Evolutionary conservation across 2,329 filamentous ascomycete species (phyloP).

Genomic region (Neurospora sp.): DNA sequence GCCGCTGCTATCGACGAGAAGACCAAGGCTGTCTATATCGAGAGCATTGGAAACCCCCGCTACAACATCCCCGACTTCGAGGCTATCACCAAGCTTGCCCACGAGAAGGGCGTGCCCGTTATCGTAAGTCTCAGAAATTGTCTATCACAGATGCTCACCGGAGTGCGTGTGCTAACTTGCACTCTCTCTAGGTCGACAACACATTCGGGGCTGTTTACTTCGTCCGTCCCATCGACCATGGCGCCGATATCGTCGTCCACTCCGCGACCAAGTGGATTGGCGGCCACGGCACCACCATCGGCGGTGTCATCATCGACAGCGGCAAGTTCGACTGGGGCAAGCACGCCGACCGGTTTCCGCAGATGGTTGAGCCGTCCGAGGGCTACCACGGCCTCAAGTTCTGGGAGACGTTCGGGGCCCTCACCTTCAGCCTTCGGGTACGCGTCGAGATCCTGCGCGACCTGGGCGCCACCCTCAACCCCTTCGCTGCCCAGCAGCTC

Average conservation of each 20-base stretch:
- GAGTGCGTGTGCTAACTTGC: neutral
- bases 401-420: slow-evolving; percentile 90
- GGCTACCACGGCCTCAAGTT: slow-evolving; percentile 93
- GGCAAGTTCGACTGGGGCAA: slow-evolving; percentile 93
- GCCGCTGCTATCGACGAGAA: slow-evolving; percentile 77
- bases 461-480: slow-evolving; percentile 71
- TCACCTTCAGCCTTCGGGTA: too few species aligned
- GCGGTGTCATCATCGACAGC: slow-evolving; percentile 73
- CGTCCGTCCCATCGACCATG: slow-evolving; percentile 82
- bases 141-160: neutral
- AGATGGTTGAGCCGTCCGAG: slow-evolving; percentile 79
- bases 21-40: slow-evolving; percentile 86
- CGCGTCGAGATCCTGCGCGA: slow-evolving; percentile 88
- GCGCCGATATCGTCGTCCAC: slow-evolving; percentile 89
- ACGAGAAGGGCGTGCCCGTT: slow-evolving; percentile 54
- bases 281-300: slow-evolving; percentile 87
- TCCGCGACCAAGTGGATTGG: slow-evolving; percentile 97
- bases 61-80: slow-evolving; percentile 92
- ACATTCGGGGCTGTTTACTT: too few species aligned
- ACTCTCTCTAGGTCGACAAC: slow-evolving; percentile 61
- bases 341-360: slow-evolving; percentile 74
- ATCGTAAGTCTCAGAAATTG: slow-evolving; percentile 33
- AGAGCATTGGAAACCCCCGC: slow-evolving; percentile 86
- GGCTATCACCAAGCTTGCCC: slow-evolving; percentile 72
- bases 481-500: slow-evolving; percentile 88